phyloP scores from a whole-genome alignment of 2,329 filamentous ascomycete genomes.

The Zarea fungicola region DNA sequence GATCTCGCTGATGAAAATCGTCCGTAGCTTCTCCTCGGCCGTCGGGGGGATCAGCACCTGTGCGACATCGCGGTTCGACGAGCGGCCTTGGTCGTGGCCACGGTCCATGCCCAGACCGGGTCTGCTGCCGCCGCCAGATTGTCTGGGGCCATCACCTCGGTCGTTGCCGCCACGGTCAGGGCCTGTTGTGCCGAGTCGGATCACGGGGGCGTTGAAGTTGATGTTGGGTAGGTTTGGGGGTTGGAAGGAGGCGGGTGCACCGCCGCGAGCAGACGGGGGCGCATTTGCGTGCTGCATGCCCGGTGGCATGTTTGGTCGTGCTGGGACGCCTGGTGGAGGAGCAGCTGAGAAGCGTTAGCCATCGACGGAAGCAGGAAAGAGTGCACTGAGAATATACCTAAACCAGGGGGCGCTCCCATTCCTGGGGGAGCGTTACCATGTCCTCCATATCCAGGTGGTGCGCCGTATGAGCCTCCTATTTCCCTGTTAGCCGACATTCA shows the following conservation, averaged over 20 bases:
- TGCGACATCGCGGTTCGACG: conserved; percentile 58
- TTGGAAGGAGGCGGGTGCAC: conserved; percentile 75
- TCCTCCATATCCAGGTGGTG: conserved; percentile 66
- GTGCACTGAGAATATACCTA: conserved; percentile 56
- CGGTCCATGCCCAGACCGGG: conserved; percentile 57
- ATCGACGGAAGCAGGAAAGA: background rate
- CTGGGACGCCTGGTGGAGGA: conserved; percentile 73
- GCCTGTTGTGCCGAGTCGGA: conserved; percentile 78
- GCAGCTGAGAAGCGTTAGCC: conserved; percentile 39
- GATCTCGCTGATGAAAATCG: conserved; percentile 84
- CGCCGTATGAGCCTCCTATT: conserved; percentile 58
- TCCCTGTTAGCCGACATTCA: background rate
- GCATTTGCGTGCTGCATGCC: conserved; percentile 71
- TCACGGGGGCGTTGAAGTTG: conserved; percentile 96
- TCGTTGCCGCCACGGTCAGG: conserved; percentile 35
- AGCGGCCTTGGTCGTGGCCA: conserved; percentile 61
- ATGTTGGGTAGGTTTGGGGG: conserved; percentile 95
- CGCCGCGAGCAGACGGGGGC: conserved; percentile 73
- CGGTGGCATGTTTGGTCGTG: conserved; percentile 74
- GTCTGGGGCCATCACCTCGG: conserved; percentile 36
- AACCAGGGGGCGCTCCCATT: conserved; percentile 73
- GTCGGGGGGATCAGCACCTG: conserved; percentile 75
- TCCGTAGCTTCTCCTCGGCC: conserved; percentile 84
- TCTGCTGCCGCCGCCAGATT: conserved; percentile 34
- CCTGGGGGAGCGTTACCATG: conserved; percentile 45